Percentiles rank a stretch among this genome's conserved stretches.
Conservation (phyloP, 176 grass and related monocot genomes). For the Miscanthus lutarioriparius region DNA sequence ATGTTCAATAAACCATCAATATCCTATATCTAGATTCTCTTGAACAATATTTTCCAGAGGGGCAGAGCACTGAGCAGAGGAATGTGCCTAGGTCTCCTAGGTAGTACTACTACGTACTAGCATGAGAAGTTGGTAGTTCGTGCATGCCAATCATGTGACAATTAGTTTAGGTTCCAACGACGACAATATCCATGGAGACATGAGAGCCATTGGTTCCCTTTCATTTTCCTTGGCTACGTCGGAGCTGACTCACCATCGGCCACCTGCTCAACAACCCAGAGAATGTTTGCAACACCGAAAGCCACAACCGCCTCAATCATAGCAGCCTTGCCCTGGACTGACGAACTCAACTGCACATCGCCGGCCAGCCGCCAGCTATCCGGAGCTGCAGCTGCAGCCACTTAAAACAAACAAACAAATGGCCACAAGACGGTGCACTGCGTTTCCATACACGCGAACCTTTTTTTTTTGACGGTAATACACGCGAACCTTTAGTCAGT, state of each 20-base stretch:
- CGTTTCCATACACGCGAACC: no score
- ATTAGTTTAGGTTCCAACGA: neutral
- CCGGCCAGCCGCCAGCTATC: no score
- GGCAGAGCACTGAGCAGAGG: neutral
- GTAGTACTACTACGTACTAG: no score
- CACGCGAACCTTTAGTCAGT: no score
- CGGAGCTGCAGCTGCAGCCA: neutral
- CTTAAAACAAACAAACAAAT: neutral
- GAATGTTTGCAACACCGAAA: slow-evolving; percentile 19
- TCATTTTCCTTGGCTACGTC: neutral
- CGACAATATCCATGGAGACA: neutral
- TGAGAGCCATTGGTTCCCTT: neutral
- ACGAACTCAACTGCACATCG: no score
- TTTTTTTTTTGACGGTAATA: no score
- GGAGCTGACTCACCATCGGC: slow-evolving; percentile 3
- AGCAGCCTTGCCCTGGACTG: neutral
- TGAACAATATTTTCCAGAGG: neutral
- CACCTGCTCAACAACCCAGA: neutral
- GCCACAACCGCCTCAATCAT: neutral
- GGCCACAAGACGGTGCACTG: no score
- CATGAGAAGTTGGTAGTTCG: neutral
- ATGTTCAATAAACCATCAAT: no score
- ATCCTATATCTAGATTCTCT: no score
- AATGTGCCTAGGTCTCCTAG: neutral
- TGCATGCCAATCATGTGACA: neutral